Base-by-base conservation (phyloP, 2,329 filamentous ascomycete species). In the Ceratocystis huliohia region DNA sequence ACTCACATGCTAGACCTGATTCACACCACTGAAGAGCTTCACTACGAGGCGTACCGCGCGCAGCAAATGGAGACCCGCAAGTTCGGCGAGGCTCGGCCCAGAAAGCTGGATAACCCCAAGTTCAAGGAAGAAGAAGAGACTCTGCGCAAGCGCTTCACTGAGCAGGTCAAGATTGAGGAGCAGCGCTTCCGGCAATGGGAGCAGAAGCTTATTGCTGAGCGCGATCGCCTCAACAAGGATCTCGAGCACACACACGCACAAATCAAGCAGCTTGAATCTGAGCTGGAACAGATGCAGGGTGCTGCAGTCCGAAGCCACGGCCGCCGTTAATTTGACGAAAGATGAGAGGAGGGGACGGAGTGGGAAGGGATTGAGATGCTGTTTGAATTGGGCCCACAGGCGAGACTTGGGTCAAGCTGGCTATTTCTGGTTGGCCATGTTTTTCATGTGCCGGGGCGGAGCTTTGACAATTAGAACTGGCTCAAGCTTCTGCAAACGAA, bases 81-180 rank as follows among this genome's bases (percentile, higher is more conserved):
- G 81, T 97, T 99, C 73, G 94, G 94, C 78, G 95, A 99, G 81
- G 93, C 92, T 68, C 87, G 93, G 71, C 94, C 94, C 72, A 85
- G 93, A 79, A 99, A 99, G 85, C 83, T 99, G 73, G 94, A 99
- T 81, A 99, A 99, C 83, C 94, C 94, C 80, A 99, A 99, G 83
- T 99, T 97, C 85, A 99, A 99, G 86, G 94, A 99, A 78, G 94
- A 99, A 79, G 94, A 99, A 76, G 94, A 99, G 83, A 89, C 90
- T 69, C 86, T 99, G 71, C 88, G 94, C 80, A 99, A 99, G 87
- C 87, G 95, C 73, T 99, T 99, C 81, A 99, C 94, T 72, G 94
- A 99, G 82, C 94, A 99, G 79, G 94, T 99, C 82, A 99, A 99
- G 89, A 89, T 99, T 74, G 95, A 99, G 82, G 94, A 99, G 81